Base-by-base conservation (phyloP, 805 yeast species). In the Cyberlindnera amylophila region DNA sequence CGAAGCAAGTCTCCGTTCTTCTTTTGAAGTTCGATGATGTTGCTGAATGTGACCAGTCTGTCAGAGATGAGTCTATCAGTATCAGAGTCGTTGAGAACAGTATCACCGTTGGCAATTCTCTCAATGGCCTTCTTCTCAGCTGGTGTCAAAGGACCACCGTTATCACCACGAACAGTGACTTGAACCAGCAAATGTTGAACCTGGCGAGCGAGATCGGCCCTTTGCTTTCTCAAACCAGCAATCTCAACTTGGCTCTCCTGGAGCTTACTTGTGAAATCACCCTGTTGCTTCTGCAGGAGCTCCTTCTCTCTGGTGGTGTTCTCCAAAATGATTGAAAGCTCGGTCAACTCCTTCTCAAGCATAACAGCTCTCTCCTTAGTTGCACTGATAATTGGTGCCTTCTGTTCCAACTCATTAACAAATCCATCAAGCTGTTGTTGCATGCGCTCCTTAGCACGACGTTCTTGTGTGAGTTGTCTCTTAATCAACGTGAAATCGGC, bases 201-300 rank as follows among this genome's bases (percentile, higher is more conserved):
- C 59, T 91, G 98, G 33, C 81, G 78, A 6, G 95, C 86, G 31
- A 91, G 66, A 55, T 91, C 97, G 23, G 72, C 65, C 33, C 82
- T 75, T 49, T 82, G 79, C 43, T 73, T 75, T 34, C 73, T 70
- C 48, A 84, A 59, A 5, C 75, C 49, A 18, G 71, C 46, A 17
- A 67, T 61, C 21, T 64, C 63, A 5, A 47, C 32, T 61, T 72
- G 57, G 54, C 67, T 53, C 30, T 63, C 61, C 17, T 54, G 49
- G 2, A 64, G 30, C 41, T 57, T 61, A 4, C 43, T 39, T 1
- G 47, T 33, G 3, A 53, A 19, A n/a, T 58, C 55, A 4, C 34
- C 37, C 3, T 58, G 49, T 8, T 62, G 50, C 40, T 44, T 52
- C 21, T 49, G 52, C 16, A 70, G 65, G 21, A 63, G 57, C 18